These are phyloP conservation scores for Limnomonas spitsbergensis DNA, from an alignment of 139 green algal genomes.

Conservation along the genomic window DNA sequence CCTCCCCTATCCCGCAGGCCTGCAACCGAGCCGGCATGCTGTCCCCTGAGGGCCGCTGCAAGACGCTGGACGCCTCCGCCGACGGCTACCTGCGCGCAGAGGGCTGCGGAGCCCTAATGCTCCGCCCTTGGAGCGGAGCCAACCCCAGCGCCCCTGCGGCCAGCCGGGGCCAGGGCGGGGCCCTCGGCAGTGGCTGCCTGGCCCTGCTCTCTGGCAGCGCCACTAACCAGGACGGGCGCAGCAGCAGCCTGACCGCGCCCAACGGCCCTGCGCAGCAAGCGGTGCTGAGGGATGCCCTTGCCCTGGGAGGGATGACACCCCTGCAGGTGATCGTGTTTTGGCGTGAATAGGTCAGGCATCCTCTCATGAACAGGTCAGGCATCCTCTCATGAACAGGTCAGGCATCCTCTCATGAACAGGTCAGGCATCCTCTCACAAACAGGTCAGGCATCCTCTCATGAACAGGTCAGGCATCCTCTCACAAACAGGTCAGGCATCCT, in stretches of 20 bases:
- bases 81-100: slow-evolving; percentile 54
- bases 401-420: too few species aligned
- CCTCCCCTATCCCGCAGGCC: slow-evolving; percentile 20
- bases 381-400: too few species aligned
- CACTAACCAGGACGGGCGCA: slow-evolving; percentile 83
- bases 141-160: background rate
- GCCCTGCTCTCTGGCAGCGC: slow-evolving; percentile 33
- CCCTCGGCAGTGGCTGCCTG: background rate
- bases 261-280: slow-evolving; percentile 79
- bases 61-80: slow-evolving; percentile 79
- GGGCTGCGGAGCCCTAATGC: slow-evolving; percentile 14
- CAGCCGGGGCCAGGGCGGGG: background rate
- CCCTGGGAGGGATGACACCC: slow-evolving; percentile 19
- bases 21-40: slow-evolving; percentile 71
- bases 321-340: slow-evolving; percentile 1
- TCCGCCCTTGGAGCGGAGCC: background rate
- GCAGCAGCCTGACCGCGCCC: slow-evolving; percentile 80
- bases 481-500: too few species aligned
- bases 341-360: too few species aligned
- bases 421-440: too few species aligned
- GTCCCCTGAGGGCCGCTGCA: slow-evolving; percentile 76
- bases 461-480: too few species aligned
- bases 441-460: too few species aligned
- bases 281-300: slow-evolving; percentile 61
- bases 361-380: too few species aligned